Percentiles rank a stretch among this genome's conserved stretches.
phyloP scores from a whole-genome alignment of 106 monocot genomes.

The Amphibolis antarctica region DNA sequence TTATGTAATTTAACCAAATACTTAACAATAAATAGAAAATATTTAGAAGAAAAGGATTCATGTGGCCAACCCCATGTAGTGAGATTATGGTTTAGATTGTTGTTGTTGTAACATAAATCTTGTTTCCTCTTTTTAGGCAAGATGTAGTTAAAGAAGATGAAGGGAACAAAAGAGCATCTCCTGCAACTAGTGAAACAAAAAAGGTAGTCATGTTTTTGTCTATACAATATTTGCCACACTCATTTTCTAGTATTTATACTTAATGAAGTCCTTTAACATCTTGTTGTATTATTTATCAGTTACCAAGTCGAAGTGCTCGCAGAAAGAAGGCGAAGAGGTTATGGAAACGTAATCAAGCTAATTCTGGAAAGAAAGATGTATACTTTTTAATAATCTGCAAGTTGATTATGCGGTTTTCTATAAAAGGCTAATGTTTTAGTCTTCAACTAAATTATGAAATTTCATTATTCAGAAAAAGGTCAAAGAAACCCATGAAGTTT shows the following conservation, averaged over 20 bases:
- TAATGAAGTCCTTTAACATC: background rate
- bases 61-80: too few relatives aligned
- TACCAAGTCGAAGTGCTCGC: constrained; percentile 55
- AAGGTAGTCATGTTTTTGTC: constrained; percentile 3
- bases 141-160: background rate
- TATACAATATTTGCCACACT: background rate
- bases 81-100: too few relatives aligned
- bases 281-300: constrained; percentile 19
- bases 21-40: too few relatives aligned
- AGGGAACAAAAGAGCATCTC: background rate
- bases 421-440: too few relatives aligned
- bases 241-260: background rate
- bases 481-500: too few relatives aligned
- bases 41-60: too few relatives aligned
- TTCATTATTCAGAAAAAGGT: too few relatives aligned
- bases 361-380: constrained; percentile 27
- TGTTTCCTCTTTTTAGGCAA: background rate
- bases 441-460: too few relatives aligned
- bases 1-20: too few relatives aligned
- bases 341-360: constrained; percentile 21
- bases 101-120: background rate
- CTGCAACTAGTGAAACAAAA: constrained; percentile 3
- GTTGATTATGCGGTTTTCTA: too few relatives aligned
- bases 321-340: constrained; percentile 54
- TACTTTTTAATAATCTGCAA: background rate